Evolutionary conservation across 1,284 basidiomycete species (phyloP).

Genomic region (Naganishia liquefaciens): DNA sequence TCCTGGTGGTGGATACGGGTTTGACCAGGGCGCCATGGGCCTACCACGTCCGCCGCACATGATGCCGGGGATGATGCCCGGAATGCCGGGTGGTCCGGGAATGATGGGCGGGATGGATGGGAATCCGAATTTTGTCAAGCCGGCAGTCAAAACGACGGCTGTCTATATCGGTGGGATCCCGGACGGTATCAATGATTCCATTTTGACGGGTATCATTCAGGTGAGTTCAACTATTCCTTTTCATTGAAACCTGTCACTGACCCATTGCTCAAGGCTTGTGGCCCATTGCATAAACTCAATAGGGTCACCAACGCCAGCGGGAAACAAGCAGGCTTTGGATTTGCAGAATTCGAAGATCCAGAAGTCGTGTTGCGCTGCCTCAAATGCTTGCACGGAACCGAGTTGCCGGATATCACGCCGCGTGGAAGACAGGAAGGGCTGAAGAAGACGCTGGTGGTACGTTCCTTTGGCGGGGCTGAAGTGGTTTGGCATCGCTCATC

Average conservation of each 20-base stretch:
- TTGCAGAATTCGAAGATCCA: slow-evolving; percentile 87
- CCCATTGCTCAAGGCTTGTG: slow-evolving; percentile 68
- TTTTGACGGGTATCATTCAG: slow-evolving; percentile 72
- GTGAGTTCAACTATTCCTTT: slow-evolving; percentile 58
- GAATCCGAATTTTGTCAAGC: slow-evolving; percentile 32
- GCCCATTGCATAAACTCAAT: slow-evolving; percentile 81
- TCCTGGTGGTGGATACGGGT: slow-evolving; percentile 6
- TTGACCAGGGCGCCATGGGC: slow-evolving; percentile 29
- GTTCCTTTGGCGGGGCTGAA: slow-evolving; percentile 45
- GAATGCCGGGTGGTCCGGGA: slow-evolving; percentile 24
- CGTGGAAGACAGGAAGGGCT: slow-evolving; percentile 62
- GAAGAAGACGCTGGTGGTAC: slow-evolving; percentile 80
- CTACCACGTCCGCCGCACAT: slow-evolving; percentile 38
- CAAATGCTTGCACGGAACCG: slow-evolving; percentile 74
- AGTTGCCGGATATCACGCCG: slow-evolving; percentile 76
- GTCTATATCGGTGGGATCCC: slow-evolving; percentile 95
- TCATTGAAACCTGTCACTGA: slow-evolving; percentile 1
- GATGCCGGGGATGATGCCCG: slow-evolving; percentile 20
- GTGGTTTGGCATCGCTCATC: not conserved
- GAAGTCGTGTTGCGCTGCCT: slow-evolving; percentile 82
- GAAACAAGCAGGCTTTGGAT: slow-evolving; percentile 92
- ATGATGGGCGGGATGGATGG: slow-evolving; percentile 6
- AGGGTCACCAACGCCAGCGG: slow-evolving; percentile 83
- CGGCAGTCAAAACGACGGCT: slow-evolving; percentile 57
- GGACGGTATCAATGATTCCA: slow-evolving; percentile 76